Conservation (phyloP, 306 rosid genomes). For the Oemleria cerasiformis region DNA sequence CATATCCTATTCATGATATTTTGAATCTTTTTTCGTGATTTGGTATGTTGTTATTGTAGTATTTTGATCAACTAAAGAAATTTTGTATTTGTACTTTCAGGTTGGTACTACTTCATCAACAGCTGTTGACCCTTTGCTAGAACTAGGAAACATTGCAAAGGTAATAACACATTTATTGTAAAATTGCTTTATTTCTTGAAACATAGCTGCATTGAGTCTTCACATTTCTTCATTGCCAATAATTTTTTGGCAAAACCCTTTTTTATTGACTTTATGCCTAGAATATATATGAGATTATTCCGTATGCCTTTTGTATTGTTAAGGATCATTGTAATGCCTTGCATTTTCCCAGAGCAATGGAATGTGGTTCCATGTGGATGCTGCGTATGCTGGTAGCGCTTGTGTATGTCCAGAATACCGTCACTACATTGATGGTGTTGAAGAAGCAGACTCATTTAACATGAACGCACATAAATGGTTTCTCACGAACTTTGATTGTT, state of each 20-base stretch:
- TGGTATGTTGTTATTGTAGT: not conserved
- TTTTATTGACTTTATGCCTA: not conserved
- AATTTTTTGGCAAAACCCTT: not conserved
- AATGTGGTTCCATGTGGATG: constrained; percentile 94
- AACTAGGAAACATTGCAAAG: constrained; percentile 65
- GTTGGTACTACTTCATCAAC: constrained; percentile 96
- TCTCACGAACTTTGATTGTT: constrained; percentile 89
- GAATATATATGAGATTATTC: not conserved
- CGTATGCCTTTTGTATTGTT: not conserved
- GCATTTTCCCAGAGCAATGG: constrained; percentile 47
- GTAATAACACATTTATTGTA: constrained; percentile 32
- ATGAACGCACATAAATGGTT: constrained; percentile 97
- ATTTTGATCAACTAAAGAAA: constrained; percentile 14
- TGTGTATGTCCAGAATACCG: constrained; percentile 92
- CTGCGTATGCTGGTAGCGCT: constrained; percentile 99
- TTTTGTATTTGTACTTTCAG: constrained; percentile 38
- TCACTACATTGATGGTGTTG: constrained; percentile 75
- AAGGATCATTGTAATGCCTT: constrained; percentile 17
- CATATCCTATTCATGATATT: not conserved
- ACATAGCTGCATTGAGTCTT: not conserved
- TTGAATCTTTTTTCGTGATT: not conserved
- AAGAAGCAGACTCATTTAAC: constrained; percentile 88
- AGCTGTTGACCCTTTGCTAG: constrained; percentile 79
- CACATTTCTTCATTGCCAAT: not conserved
- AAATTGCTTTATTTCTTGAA: not conserved